Evolutionary conservation across 140 eudicot genomes (phyloP).

Genomic region (Anethum foeniculum): DNA sequence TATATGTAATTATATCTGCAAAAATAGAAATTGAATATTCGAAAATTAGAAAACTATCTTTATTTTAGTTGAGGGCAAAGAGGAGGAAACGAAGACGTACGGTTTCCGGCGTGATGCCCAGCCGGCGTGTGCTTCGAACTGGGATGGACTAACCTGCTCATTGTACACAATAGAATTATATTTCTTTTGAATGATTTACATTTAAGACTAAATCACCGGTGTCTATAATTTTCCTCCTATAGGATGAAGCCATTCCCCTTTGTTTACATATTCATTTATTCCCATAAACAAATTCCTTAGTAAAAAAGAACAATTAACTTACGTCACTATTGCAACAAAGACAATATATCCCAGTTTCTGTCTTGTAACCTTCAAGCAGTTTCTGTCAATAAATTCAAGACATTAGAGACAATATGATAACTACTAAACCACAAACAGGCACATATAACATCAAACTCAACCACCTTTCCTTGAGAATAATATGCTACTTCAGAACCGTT

Average conservation of each 20-base stretch:
- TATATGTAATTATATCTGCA: slow-evolving; percentile 66
- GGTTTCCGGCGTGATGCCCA: slow-evolving; percentile 86
- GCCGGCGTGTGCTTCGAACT: slow-evolving; percentile 95
- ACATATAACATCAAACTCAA: neutral
- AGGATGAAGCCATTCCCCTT: neutral
- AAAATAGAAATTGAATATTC: slow-evolving; percentile 7
- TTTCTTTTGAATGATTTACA: neutral
- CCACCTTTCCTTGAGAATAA: slow-evolving; percentile 74
- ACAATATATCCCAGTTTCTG: slow-evolving; percentile 67
- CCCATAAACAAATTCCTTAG: neutral
- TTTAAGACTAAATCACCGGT: neutral
- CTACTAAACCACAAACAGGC: neutral
- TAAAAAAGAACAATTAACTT: slow-evolving; percentile 7
- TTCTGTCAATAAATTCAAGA: slow-evolving; percentile 39
- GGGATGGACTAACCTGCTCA: slow-evolving; percentile 75
- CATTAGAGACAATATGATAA: neutral
- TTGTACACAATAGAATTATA: slow-evolving; percentile 9
- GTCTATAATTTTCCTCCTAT: neutral
- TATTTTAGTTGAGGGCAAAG: neutral
- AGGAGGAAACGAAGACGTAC: slow-evolving; percentile 37
- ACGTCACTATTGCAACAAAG: slow-evolving; percentile 66
- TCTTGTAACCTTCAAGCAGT: slow-evolving; percentile 68
- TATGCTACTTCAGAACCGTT: slow-evolving; percentile 86
- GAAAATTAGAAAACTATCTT: neutral
- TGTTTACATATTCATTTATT: neutral